A percentile compares a stretch with the other conserved stretches of the same genome.
Conservation (phyloP, 2,329 filamentous ascomycete genomes). For the Stagonosporopsis rhizophila region DNA sequence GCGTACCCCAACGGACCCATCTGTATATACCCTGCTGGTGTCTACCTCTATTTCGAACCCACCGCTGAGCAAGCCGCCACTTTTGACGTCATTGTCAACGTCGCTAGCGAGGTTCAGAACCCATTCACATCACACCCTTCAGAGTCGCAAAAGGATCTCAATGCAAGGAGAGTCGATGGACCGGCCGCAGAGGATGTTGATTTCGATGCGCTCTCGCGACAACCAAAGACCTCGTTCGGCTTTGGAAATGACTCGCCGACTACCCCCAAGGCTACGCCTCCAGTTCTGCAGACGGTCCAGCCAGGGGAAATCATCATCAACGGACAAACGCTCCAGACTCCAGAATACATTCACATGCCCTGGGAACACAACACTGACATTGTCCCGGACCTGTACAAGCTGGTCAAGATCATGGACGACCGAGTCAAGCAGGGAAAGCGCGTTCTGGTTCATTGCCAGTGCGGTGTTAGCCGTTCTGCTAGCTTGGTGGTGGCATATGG, state of each 20-base stretch:
- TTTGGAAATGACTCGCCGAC: conserved; percentile 51
- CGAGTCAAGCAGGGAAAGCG: conserved; percentile 76
- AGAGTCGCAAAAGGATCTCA: conserved; percentile 44
- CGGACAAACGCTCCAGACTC: conserved; percentile 53
- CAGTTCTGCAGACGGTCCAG: conserved; percentile 46
- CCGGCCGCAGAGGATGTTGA: conserved; percentile 46
- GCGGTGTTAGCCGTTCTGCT: conserved; percentile 83
- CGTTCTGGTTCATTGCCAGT: conserved; percentile 84
- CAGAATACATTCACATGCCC: conserved; percentile 85
- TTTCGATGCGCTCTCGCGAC: conserved; percentile 43
- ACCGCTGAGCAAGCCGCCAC: conserved; percentile 76
- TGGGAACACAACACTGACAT: conserved; percentile 93
- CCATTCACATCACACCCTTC: conserved; percentile 62
- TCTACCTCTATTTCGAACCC: conserved; percentile 82
- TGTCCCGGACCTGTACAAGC: conserved; percentile 73
- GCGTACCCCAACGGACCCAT: conserved; percentile 84
- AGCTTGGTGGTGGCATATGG: conserved; percentile 88
- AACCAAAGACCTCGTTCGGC: conserved; percentile 34
- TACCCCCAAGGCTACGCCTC: conserved; percentile 61
- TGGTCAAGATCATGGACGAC: conserved; percentile 79
- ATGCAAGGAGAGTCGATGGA: conserved; percentile 45
- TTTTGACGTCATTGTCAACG: conserved; percentile 86
- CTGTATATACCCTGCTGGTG: conserved; percentile 78
- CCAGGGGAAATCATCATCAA: conserved; percentile 36
- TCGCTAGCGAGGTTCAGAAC: conserved; percentile 81